Evolutionary conservation across 768 basidiomycete species (phyloP).

Genomic region (Tremella mesenterica): DNA sequence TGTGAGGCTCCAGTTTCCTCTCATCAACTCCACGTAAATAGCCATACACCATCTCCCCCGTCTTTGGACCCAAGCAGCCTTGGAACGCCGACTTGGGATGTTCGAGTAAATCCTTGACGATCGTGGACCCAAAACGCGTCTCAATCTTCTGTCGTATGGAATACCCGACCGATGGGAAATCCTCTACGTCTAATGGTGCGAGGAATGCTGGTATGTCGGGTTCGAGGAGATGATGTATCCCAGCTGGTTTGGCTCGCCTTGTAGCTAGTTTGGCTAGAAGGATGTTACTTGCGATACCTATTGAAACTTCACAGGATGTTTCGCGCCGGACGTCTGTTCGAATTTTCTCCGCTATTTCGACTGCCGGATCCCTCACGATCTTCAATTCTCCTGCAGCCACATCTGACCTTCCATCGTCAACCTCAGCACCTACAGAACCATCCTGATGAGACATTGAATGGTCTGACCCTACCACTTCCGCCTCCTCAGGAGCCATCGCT

Average conservation of each 20-base stretch:
- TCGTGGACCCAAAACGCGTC: constrained; percentile 66
- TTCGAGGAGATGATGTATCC: constrained; percentile 63
- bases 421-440: constrained; percentile 11
- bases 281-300: constrained; percentile 86
- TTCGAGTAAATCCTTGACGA: constrained; percentile 58
- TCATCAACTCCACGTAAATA: constrained; percentile 77
- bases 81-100: constrained; percentile 61
- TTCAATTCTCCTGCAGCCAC: constrained; percentile 10
- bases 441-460: no score
- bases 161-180: constrained; percentile 79
- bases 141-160: constrained; percentile 66
- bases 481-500: constrained; percentile 29
- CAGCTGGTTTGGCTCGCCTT: constrained; percentile 80
- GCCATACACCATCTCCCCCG: constrained; percentile 76
- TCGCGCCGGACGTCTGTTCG: constrained; percentile 63
- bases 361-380: constrained; percentile 55
- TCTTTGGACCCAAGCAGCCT: constrained; percentile 65
- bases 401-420: not conserved
- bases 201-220: constrained; percentile 38
- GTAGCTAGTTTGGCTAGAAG: constrained; percentile 88
- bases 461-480: no score
- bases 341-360: constrained; percentile 70
- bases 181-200: constrained; percentile 49
- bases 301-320: constrained; percentile 83
- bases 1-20: constrained; percentile 67